Conservation (phyloP, 2,329 filamentous ascomycete genomes). For the Phaeosphaeriaceae sp. region DNA sequence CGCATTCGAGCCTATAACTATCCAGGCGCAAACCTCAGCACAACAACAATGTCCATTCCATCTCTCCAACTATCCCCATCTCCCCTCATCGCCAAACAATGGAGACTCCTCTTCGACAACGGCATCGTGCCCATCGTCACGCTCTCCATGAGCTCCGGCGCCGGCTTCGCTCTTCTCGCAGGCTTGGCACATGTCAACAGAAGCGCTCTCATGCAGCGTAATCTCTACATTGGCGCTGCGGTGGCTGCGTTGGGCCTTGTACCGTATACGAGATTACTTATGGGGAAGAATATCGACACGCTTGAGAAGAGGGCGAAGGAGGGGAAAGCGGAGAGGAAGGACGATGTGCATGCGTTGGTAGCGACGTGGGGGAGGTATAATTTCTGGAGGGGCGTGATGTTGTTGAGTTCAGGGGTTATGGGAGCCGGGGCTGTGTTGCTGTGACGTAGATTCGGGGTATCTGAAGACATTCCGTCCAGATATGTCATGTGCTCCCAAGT, state of each 20-base stretch:
- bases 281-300: conserved; percentile 13
- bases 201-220: conserved; percentile 8
- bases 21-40: conserved; percentile 27
- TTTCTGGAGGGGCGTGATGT: neutral
- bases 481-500: too few species aligned
- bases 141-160: conserved; percentile 18
- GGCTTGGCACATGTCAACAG: neutral
- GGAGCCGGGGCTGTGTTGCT: neutral
- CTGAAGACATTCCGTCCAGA: too few species aligned
- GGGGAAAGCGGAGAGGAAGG: neutral
- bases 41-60: conserved; percentile 25
- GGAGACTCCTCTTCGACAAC: conserved; percentile 25
- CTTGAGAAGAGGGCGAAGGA: conserved; percentile 14
- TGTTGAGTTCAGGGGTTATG: neutral
- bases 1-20: too few species aligned
- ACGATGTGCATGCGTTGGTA: neutral
- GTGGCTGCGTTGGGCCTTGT: conserved; percentile 18
- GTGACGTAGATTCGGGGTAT: neutral
- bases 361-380: neutral
- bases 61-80: conserved; percentile 18
- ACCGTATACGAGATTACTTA: conserved; percentile 22
- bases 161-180: conserved; percentile 23
- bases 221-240: conserved; percentile 19
- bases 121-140: conserved; percentile 27
- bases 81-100: conserved; percentile 22